Evolutionary conservation across 441 rosid species (phyloP).

Genomic region (Erysimum pusillum): DNA sequence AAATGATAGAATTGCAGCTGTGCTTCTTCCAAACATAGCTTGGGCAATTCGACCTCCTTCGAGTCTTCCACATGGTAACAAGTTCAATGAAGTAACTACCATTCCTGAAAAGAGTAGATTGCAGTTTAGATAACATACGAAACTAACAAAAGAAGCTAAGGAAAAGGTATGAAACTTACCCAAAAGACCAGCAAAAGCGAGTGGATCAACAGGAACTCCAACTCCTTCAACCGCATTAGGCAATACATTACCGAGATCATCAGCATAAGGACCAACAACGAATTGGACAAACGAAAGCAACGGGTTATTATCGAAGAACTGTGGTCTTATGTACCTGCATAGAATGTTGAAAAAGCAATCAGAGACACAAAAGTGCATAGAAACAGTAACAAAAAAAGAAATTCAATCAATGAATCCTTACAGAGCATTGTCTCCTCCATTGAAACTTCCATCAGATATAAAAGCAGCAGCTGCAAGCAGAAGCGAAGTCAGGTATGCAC

Average conservation of each 20-base stretch:
- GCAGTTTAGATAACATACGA: background rate
- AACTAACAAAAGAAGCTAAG: background rate
- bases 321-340: constrained; percentile 86
- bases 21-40: constrained; percentile 89
- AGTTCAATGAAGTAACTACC: constrained; percentile 91
- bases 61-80: constrained; percentile 91
- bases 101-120: constrained; percentile 61
- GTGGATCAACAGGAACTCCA: constrained; percentile 92
- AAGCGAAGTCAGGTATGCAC: constrained; percentile 85
- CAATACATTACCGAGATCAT: constrained; percentile 90
- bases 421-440: constrained; percentile 93
- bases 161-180: constrained; percentile 52
- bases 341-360: constrained; percentile 17
- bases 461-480: constrained; percentile 77
- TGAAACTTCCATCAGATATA: constrained; percentile 83
- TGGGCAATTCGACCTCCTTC: constrained; percentile 95
- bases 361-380: background rate
- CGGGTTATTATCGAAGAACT: constrained; percentile 87
- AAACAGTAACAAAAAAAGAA: background rate
- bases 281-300: constrained; percentile 83
- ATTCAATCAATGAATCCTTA: constrained; percentile 48
- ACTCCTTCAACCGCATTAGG: constrained; percentile 93
- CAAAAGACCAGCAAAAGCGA: constrained; percentile 93
- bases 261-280: constrained; percentile 84
- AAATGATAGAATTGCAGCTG: constrained; percentile 72